Conservation (phyloP, 1,284 basidiomycete species). For the Ustilago trichophora region DNA sequence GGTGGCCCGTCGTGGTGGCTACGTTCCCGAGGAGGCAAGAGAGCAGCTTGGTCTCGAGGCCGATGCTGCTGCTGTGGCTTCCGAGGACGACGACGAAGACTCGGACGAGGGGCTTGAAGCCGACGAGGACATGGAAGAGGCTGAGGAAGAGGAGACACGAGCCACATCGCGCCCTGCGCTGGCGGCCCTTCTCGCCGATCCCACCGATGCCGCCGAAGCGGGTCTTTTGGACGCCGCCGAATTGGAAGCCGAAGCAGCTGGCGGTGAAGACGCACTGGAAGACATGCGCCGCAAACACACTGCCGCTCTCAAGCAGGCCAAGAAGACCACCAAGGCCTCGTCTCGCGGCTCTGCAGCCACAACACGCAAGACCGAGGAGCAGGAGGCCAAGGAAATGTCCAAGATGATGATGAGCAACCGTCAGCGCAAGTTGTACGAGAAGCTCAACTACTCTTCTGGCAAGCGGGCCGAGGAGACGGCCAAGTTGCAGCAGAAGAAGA, state of each 20-base stretch:
- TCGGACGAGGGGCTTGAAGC: conserved; percentile 56
- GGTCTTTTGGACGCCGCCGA: conserved; percentile 86
- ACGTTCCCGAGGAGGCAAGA: conserved; percentile 67
- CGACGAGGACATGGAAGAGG: conserved; percentile 67
- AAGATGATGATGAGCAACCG: conserved; percentile 99
- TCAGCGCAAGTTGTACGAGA: conserved; percentile 93
- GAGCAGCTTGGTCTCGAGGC: conserved; percentile 69
- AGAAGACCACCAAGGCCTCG: conserved; percentile 52
- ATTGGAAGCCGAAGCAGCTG: conserved; percentile 89
- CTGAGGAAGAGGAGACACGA: conserved; percentile 65
- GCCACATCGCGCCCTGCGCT: conserved; percentile 38
- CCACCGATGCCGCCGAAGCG: conserved; percentile 72
- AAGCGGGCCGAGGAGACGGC: conserved; percentile 77
- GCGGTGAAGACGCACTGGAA: conserved; percentile 83
- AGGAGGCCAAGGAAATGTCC: conserved; percentile 76
- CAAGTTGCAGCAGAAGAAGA: conserved; percentile 60
- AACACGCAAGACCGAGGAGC: conserved; percentile 73
- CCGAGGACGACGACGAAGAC: conserved; percentile 53
- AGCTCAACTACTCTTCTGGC: conserved; percentile 87
- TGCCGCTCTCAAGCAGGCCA: conserved; percentile 52
- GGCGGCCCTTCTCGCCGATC: conserved; percentile 71
- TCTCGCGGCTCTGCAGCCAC: conserved; percentile 53
- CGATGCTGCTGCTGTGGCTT: conserved; percentile 73
- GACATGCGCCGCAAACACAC: conserved; percentile 70
- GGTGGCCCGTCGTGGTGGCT: conserved; percentile 67